Evolutionary conservation across 345 rosid species (phyloP), one percentile per base, ranked within the genome.

Genomic region (Anacardium occidentale): DNA sequence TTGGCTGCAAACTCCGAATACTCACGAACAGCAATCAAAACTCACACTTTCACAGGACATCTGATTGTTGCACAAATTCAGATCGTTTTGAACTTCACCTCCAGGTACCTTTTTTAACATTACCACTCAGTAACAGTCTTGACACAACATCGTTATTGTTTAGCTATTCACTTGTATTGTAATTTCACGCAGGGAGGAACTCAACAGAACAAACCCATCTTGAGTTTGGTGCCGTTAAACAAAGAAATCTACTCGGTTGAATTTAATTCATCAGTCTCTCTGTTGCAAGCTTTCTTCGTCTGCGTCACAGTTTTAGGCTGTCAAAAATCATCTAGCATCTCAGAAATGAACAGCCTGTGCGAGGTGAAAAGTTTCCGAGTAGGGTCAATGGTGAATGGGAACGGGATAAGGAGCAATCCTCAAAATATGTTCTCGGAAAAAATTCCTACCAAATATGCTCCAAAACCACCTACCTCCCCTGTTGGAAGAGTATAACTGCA

Each of bases 391-490:
- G 26, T 76, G 59, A 61, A 61, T 32, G 71, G 65, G 69, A 77
- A 67, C 48, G 64, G 56, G 48, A 52, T 45, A 20, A 81, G 76
- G 62, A 68, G 53, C 44, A 58, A 53, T 59, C 2, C 74, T 7
- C 3, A 53, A 45, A 44, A 57, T 69, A 32, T 13, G n/a, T 40
- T 40, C 17, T 55, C n/a, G 0, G 77, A 72, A 47, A 68, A 80
- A 67, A 57, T 78, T 52, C 82, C 89, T 47, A 58, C 74, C 12
- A 91, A 74, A 66, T 90, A 85, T 73, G 80, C 90, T 62, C 84
- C 94, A 21, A 74, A 79, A 79, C 97, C 96, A 5, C 97, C 96
- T 5, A 82, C 77, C 76, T 94, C 98, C 64, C 96, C 98, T 0
- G 88, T 89, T 4, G 97, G 94, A 64, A 87, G 98, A 62, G 94